Percentiles rank a stretch among this genome's conserved stretches.
Conservation (phyloP, 306 rosid species). For the Sindora glabra region DNA sequence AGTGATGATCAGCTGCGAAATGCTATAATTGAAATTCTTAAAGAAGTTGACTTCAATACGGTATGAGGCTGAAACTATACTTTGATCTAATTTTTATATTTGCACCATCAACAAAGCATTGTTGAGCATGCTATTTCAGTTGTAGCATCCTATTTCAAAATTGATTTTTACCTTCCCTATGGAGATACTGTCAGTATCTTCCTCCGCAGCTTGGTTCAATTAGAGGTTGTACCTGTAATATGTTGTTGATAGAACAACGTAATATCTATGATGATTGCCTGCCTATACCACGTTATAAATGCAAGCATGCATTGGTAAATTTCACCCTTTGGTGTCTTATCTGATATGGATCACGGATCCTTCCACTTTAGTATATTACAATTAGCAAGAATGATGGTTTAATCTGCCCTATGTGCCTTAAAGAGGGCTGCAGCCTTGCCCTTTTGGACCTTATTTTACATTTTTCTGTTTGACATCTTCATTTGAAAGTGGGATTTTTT, state of each 20-base stretch:
- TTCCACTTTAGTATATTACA: not conserved
- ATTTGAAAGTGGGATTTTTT: not conserved
- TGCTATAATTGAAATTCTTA: conserved; percentile 84
- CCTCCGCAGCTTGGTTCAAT: not conserved
- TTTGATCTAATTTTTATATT: not conserved
- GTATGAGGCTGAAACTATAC: conserved; percentile 35
- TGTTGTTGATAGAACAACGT: not conserved
- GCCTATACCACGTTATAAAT: not conserved
- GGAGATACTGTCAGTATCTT: not conserved
- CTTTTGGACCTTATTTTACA: not conserved
- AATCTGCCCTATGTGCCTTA: not conserved
- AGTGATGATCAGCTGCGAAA: conserved; percentile 68
- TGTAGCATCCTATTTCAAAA: not conserved
- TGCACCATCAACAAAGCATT: not conserved
- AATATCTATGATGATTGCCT: not conserved
- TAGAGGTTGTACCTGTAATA: not conserved
- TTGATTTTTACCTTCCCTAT: not conserved
- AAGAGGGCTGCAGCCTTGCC: not conserved
- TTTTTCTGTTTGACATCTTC: not conserved
- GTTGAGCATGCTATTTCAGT: not conserved
- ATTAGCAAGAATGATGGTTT: not conserved
- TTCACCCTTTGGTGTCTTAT: too few species aligned
- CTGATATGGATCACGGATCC: not conserved
- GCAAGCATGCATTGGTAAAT: not conserved
- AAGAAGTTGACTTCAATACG: conserved; percentile 95